phyloP scores from a whole-genome alignment of 2,329 filamentous ascomycete species.

The Lasiodiplodia sp. region DNA sequence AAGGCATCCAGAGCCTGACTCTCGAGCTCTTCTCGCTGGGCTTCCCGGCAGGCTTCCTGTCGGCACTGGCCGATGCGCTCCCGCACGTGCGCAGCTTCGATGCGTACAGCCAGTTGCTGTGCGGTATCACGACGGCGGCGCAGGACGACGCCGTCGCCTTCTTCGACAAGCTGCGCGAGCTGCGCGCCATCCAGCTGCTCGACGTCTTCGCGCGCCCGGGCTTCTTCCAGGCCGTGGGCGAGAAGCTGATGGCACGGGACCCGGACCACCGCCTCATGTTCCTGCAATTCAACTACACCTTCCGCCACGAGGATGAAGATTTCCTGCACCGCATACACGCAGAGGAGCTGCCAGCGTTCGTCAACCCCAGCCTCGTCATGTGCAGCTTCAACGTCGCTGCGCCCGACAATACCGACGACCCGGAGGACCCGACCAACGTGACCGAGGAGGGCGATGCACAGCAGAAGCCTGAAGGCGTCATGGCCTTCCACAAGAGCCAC shows the following conservation, averaged over 20 bases:
- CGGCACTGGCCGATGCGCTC: slow-evolving; percentile 47
- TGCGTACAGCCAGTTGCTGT: slow-evolving; percentile 56
- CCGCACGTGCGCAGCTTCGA: slow-evolving; percentile 54
- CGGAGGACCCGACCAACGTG: slow-evolving; percentile 34
- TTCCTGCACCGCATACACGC: slow-evolving; percentile 52
- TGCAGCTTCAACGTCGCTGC: slow-evolving; percentile 48
- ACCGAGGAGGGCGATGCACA: slow-evolving; percentile 33
- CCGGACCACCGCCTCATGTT: slow-evolving; percentile 48
- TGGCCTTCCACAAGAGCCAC: slow-evolving; percentile 46
- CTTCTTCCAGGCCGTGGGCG: slow-evolving; percentile 47
- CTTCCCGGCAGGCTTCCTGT: slow-evolving; percentile 55
- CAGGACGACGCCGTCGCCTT: slow-evolving; percentile 51
- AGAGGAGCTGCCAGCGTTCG: slow-evolving; percentile 44
- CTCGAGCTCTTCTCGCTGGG: slow-evolving; percentile 59
- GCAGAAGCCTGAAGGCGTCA: slow-evolving; percentile 43
- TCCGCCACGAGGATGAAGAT: slow-evolving; percentile 53
- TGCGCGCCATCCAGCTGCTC: slow-evolving; percentile 56
- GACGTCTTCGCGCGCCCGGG: slow-evolving; percentile 54
- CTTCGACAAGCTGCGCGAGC: slow-evolving; percentile 45
- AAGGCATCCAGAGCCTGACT: slow-evolving; percentile 52
- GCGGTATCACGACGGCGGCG: slow-evolving; percentile 50
- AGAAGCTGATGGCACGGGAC: slow-evolving; percentile 30
- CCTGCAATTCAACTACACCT: slow-evolving; percentile 57
- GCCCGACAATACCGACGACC: slow-evolving; percentile 41
- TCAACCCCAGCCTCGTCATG: slow-evolving; percentile 49